phyloP scores from a whole-genome alignment of 768 basidiomycete species.

The Leucosporidium yakuticum region DNA sequence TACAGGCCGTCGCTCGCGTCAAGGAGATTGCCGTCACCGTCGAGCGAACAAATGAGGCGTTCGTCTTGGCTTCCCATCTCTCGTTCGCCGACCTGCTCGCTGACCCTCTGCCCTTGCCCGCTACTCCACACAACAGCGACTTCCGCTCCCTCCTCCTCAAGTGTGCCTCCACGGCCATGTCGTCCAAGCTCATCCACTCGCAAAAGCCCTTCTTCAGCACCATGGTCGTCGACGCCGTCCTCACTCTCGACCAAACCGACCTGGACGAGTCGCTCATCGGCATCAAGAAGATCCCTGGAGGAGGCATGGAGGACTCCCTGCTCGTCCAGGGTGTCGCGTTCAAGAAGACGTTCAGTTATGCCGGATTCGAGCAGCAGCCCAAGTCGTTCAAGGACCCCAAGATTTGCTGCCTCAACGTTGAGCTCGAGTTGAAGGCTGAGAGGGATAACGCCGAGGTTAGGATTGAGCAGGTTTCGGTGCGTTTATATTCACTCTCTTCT shows the following conservation, averaged over 20 bases:
- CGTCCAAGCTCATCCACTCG: constrained; percentile 96
- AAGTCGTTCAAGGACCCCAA: constrained; percentile 84
- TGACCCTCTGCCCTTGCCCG: neutral
- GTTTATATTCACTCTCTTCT: constrained; percentile 1
- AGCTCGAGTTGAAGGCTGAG: constrained; percentile 96
- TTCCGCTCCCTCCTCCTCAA: constrained; percentile 92
- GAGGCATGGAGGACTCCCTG: constrained; percentile 92
- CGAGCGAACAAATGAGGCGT: constrained; percentile 86
- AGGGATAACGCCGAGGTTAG: constrained; percentile 99
- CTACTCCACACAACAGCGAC: constrained; percentile 51
- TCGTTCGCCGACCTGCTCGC: neutral
- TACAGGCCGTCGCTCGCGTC: constrained; percentile 72
- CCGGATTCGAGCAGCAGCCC: constrained; percentile 97
- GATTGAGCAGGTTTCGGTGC: constrained; percentile 76
- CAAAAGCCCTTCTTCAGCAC: constrained; percentile 98
- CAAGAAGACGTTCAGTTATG: constrained; percentile 99
- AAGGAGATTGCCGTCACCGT: constrained; percentile 83
- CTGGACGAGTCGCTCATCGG: constrained; percentile 94
- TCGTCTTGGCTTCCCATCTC: constrained; percentile 42
- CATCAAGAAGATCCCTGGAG: constrained; percentile 70
- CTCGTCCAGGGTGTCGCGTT: constrained; percentile 88
- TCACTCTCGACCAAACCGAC: constrained; percentile 83
- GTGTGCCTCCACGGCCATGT: constrained; percentile 99
- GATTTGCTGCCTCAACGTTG: constrained; percentile 90
- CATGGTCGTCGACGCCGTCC: constrained; percentile 97